These are phyloP conservation scores for Chlamydomonas applanata DNA, from an alignment of 139 green algal genomes.

Conservation along the genomic window DNA sequence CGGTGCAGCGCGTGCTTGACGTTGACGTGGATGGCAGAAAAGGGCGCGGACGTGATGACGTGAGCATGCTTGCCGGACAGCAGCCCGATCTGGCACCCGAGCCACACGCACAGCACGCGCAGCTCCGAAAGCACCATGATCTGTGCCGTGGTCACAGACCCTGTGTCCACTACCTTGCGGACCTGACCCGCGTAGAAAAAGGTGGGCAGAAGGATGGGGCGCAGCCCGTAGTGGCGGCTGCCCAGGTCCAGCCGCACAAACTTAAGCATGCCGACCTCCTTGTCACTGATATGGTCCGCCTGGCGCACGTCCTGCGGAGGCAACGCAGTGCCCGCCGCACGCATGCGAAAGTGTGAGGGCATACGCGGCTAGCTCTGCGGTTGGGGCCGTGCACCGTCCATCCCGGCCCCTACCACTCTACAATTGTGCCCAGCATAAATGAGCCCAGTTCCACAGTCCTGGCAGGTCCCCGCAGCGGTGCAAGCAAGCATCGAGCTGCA, in stretches of 20 bases:
- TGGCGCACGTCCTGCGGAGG: constrained; percentile 20
- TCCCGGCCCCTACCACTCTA: too few relatives aligned
- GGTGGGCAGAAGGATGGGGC: constrained; percentile 66
- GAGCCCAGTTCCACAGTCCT: too few relatives aligned
- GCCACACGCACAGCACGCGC: constrained; percentile 55
- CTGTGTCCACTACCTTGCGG: constrained; percentile 37
- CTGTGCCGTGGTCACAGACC: constrained; percentile 42
- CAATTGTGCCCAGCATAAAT: too few relatives aligned
- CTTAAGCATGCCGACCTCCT: constrained; percentile 44
- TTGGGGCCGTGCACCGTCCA: too few relatives aligned
- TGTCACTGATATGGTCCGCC: constrained; percentile 35
- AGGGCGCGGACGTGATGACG: constrained; percentile 43
- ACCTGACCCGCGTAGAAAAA: constrained; percentile 77
- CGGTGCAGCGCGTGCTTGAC: constrained; percentile 49
- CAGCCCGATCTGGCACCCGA: constrained; percentile 52
- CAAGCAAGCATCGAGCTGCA: too few relatives aligned
- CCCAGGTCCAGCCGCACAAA: constrained; percentile 50
- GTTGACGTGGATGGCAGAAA: constrained; percentile 38
- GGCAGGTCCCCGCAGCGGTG: too few relatives aligned
- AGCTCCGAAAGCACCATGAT: constrained; percentile 68
- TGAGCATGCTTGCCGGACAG: constrained; percentile 50
- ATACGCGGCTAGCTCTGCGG: too few relatives aligned
- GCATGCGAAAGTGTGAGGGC: too few relatives aligned
- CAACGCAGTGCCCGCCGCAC: too few relatives aligned
- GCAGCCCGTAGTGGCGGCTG: constrained; percentile 44